Evolutionary conservation across 2,329 filamentous ascomycete species (phyloP), one percentile per base, ranked within the genome.

Genomic region (Pseudomassariella vexata): DNA sequence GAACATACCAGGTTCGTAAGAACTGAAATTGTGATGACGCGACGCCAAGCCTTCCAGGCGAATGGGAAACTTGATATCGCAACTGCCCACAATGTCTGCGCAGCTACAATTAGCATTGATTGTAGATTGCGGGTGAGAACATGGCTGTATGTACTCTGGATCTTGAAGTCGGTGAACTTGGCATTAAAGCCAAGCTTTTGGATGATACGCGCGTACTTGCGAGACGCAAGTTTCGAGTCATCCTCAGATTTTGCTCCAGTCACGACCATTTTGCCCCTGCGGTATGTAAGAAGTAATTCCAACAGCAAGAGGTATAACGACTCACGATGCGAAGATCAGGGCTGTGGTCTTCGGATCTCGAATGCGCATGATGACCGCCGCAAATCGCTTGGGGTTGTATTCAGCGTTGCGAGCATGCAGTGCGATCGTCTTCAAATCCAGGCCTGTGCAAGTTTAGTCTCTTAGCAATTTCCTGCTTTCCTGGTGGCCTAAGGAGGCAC

Each of bases 191-290:
- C 92, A 40, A 98, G 85, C 71, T 96, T 96, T 73, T 96, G 92
- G 52, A 98, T 96, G 62, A 96, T 96, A 54, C 92, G 89, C 32
- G 92, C 92, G 57, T 96, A 96, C 67, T 96, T 98, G 66, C 90
- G 82, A 38, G 85, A 92, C 6, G 90, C 92, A 53, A 98, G 80
- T 69, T 95, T 95, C 38, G 87, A 94, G 58, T 96, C 92, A 59
- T 96, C 92, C 58, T 96, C 90, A 2, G 87, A 94, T 66, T 95
- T 96, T 41, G 90, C 90, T 68, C 90, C 90, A 34, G 92, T 96
- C 11, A 96, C 90, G 28, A 96, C 92, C 92, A 98, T 96, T 77
- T 98, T 96, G 64, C 92, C 92, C n/a, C n/a, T n/a, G n/a, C n/a
- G n/a, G n/a, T n/a, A n/a, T n/a, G n/a, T n/a, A n/a, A n/a, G n/a